Evolutionary conservation across 2,329 filamentous ascomycete genomes (phyloP), one percentile per base, ranked within the genome.

Genomic region (Cladosporium austrohemisphaericum): DNA sequence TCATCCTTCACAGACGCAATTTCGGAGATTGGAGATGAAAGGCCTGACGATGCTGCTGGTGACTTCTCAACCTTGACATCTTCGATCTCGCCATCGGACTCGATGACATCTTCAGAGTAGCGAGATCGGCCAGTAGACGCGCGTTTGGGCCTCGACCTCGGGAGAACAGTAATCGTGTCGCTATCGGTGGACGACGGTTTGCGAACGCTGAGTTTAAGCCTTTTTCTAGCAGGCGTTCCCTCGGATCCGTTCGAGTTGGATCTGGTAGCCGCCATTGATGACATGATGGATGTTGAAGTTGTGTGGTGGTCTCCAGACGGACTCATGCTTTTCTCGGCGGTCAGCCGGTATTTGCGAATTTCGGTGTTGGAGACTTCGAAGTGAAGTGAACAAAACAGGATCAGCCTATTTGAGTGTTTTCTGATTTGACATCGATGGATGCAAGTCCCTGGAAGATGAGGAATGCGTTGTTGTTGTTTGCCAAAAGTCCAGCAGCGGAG

Each of bases 341-440:
- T 57, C 26, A 53, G 47, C 41, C 57, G 55, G 44, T 59, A 61
- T 50, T 63, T 64, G 19, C 49, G 50, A 22, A 60, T 58, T 52
- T 61, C 62, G 26, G 59, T 60, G 36, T 48, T 55, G 7, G 60
- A 60, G 41, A 62, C 57, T 33, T 53, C 33, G 50, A 63, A 61
- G 51, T 62, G 60, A 47, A 63, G 62, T 22, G 59, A 59, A 16
- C 53, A 55, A 20, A 60, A 55, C n/a, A n/a, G n/a, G n/a, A n/a
- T n/a, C n/a, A 9, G 16, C 25, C 16, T 41, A 35, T 9, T 43
- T 35, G 26, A 41, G 22, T 19, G 19, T 11, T 13, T 38, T 10
- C 16, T 5, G 25, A 31, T 31, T 18, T n/a, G 25, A 38, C 33
- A 38, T 47, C 25, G 33, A 47, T 29, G 25, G 44, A 47, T 13